Evolutionary conservation across 192 early-diverging fungal species (phyloP).

Genomic region (Phlyctochytrium bullatum): DNA sequence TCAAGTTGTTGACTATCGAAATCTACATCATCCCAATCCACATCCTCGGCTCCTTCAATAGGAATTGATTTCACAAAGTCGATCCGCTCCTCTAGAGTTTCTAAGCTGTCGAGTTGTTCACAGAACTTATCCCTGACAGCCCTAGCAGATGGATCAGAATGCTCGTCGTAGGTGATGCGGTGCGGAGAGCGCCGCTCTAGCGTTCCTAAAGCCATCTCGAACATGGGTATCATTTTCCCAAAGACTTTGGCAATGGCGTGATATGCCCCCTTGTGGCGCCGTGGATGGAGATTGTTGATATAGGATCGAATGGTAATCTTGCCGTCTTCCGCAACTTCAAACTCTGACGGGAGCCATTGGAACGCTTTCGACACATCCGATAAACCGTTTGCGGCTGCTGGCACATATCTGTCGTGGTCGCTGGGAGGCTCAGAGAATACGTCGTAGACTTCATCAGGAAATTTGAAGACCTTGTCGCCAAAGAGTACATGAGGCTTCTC

Average conservation of each 20-base stretch:
- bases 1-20: too few species aligned
- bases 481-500: not conserved
- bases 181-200: not conserved
- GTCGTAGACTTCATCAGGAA: not conserved
- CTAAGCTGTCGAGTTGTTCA: not conserved
- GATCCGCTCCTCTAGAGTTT: not conserved
- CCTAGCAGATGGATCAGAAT: too few species aligned
- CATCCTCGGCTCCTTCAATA: not conserved
- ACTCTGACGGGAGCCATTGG: conserved; percentile 70
- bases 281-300: conserved; percentile 74
- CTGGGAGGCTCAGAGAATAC: not conserved
- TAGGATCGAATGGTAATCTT: conserved; percentile 51
- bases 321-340: conserved; percentile 52
- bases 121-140: not conserved
- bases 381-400: too few species aligned
- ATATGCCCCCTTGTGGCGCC: conserved; percentile 44
- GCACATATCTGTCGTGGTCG: not conserved
- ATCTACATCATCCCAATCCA: not conserved
- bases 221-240: conserved; percentile 57
- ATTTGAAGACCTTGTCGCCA: conserved; percentile 6
- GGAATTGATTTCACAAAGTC: too few species aligned
- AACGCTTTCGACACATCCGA: conserved; percentile 21
- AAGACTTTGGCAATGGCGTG: conserved; percentile 50
- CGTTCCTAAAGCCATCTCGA: conserved; percentile 40
- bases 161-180: too few species aligned